Evolutionary conservation across 2,329 filamentous ascomycete genomes (phyloP), one percentile per base, ranked within the genome.

Genomic region (Colletotrichum nymphaeae): DNA sequence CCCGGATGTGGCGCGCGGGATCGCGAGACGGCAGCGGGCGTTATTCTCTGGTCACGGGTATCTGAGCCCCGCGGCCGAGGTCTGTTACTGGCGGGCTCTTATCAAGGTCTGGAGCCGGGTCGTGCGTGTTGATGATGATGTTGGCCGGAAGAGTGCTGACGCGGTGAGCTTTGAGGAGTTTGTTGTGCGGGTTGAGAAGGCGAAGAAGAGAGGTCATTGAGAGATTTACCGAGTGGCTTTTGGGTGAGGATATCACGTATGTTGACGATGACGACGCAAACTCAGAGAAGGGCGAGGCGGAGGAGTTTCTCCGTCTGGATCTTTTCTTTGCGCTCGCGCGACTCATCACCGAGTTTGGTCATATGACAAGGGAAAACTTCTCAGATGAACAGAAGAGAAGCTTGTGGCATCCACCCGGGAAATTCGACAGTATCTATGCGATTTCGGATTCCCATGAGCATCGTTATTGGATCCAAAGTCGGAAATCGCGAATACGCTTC

Each of bases 41-140:
- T 66, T 84, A 62, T 86, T 86, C 76, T 80, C 81, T 1, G 83
- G 79, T 14, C 81, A 80, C 0, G 87, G 86, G 1, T 86, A 88
- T 76, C 79, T 88, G 58, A 86, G 84, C 71, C 83, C 83, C 16
- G 86, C 86, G n/a, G 86, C 87, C 0, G 87, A 89, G 78, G 80
- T 78, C 70, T 89, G 88, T 75, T 89, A 89, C 79, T 89, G 88
- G 87, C 81, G 88, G 53, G 84, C 83, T 0, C 67, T 87, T 73
- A 77, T 89, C 26, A 81, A 82, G 68, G 86, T 86, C 0, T 89
- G 88, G 88, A 82, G 79, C 67, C 74, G 79, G 49, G 83, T 87
- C 12, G 86, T 80, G 35, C 78, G 78, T 53, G 76, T 79, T 1
- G 81, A 83, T 19, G 82, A 80, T 35, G 78, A 49, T 9, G 30